Evolutionary conservation across 2,329 filamentous ascomycete genomes (phyloP).

Genomic region (Fusarium abutilonis): DNA sequence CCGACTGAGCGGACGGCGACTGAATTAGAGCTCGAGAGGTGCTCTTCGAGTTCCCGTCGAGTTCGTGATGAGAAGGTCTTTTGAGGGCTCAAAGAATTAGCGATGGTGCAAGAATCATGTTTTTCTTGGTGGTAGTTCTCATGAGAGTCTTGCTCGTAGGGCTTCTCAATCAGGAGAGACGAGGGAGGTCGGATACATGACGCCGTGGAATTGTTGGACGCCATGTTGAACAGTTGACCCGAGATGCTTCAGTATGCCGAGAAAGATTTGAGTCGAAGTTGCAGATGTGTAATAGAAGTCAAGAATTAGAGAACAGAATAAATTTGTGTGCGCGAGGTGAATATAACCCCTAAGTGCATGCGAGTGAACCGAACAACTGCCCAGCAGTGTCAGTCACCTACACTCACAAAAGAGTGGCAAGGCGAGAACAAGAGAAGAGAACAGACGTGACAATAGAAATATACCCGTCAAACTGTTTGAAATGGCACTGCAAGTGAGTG

Average conservation of each 20-base stretch:
- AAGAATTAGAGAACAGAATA: background rate
- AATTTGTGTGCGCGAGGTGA: background rate
- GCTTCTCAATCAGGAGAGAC: conserved; percentile 31
- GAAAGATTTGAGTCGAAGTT: background rate
- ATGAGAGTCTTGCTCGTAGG: background rate
- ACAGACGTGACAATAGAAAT: background rate
- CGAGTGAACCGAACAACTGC: conserved; percentile 7
- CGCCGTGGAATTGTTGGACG: conserved; percentile 11
- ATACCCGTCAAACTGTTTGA: background rate
- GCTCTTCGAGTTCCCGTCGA: conserved; percentile 1
- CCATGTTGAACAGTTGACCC: conserved; percentile 6
- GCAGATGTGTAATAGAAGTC: background rate
- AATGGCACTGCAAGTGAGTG: background rate
- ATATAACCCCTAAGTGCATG: background rate
- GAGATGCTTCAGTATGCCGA: background rate
- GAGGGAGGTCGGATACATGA: conserved; percentile 26
- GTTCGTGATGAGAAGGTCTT: conserved; percentile 7
- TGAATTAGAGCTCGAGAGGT: conserved; percentile 11
- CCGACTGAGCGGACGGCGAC: conserved; percentile 22
- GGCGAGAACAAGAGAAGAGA: background rate
- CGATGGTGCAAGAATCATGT: background rate
- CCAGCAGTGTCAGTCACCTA: conserved; percentile 12
- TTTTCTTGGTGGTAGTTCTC: background rate
- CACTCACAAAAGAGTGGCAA: background rate
- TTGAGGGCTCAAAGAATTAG: background rate